Conservation (phyloP, 2,329 filamentous ascomycete species). For the Claviceps digitariae region DNA sequence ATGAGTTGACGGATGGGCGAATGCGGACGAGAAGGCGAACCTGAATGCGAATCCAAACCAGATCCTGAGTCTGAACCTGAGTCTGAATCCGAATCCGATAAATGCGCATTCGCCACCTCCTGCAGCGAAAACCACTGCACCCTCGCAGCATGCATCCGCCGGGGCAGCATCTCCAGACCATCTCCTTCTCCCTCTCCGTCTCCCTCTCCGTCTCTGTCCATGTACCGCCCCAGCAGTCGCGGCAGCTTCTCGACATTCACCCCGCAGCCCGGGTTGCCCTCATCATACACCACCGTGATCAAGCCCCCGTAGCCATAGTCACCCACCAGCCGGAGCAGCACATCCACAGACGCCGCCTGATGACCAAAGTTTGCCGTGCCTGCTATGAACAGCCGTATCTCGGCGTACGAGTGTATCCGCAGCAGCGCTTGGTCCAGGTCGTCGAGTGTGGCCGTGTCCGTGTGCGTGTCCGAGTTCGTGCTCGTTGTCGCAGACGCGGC, state of each 20-base stretch:
- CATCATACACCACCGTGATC: background rate
- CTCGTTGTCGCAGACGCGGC: no score
- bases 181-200: background rate
- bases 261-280: background rate
- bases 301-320: background rate
- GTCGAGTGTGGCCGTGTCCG: background rate
- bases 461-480: no score
- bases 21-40: no score
- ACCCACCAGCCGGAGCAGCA: background rate
- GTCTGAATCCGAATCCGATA: no score
- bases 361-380: background rate
- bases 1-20: no score
- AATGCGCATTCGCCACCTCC: background rate
- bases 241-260: background rate
- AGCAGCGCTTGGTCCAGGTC: background rate
- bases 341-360: background rate
- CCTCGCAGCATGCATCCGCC: background rate
- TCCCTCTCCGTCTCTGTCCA: background rate
- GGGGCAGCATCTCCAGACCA: background rate
- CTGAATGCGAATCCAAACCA: no score
- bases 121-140: background rate
- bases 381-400: background rate
- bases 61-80: no score
- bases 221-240: background rate
- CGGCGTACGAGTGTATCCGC: background rate